A percentile compares a stretch with the other conserved stretches of the same genome.
phyloP scores from a whole-genome alignment of 176 grass and related monocot genomes.

The Paspalum notatum region DNA sequence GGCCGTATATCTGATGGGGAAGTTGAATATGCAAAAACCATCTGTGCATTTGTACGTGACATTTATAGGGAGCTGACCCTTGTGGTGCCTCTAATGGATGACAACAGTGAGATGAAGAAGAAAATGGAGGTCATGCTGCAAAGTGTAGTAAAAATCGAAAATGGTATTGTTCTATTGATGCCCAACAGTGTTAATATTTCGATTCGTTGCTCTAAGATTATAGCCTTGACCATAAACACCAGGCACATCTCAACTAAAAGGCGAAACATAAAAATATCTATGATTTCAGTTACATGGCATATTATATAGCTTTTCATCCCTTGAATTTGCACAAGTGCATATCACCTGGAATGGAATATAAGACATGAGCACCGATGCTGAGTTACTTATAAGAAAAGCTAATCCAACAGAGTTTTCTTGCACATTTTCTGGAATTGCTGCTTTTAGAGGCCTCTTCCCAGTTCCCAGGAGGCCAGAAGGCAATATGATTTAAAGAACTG shows the following conservation, averaged over 20 bases:
- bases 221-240: constrained; percentile 26
- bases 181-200: constrained; percentile 30
- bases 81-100: constrained; percentile 96
- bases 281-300: not conserved
- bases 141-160: constrained; percentile 97
- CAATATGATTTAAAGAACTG: constrained; percentile 16
- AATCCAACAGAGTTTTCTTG: not conserved
- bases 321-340: constrained; percentile 1
- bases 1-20: constrained; percentile 98
- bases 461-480: not conserved
- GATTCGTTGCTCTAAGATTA: constrained; percentile 2
- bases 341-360: not conserved
- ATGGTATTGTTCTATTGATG: constrained; percentile 67
- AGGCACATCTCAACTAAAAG: not conserved
- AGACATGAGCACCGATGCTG: not conserved
- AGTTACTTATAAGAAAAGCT: constrained; percentile 3
- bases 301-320: constrained; percentile 1
- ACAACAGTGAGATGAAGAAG: constrained; percentile 97
- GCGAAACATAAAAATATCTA: constrained; percentile 5
- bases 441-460: constrained; percentile 10
- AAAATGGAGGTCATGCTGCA: constrained; percentile 99
- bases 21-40: constrained; percentile 91
- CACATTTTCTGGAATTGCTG: constrained; percentile 19
- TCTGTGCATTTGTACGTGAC: constrained; percentile 85
- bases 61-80: constrained; percentile 89